Percentiles rank a stretch among this genome's conserved stretches.
These are phyloP conservation scores for Aspergillus sp. DNA, from an alignment of 2,329 filamentous ascomycete genomes.

Conservation along the genomic window DNA sequence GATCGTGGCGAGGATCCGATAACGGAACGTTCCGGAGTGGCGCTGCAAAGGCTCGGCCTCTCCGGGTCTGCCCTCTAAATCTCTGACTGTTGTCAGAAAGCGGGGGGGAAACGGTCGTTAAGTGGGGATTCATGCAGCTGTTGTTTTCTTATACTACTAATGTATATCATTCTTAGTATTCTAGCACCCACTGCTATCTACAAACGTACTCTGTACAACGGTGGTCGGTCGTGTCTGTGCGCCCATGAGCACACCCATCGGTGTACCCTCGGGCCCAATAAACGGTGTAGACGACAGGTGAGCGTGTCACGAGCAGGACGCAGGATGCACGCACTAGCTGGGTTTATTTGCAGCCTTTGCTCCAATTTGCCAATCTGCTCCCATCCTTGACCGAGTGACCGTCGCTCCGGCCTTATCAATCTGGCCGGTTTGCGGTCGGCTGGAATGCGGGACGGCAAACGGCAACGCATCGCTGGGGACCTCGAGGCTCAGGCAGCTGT, in stretches of 20 bases:
- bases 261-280: no score
- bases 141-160: background rate
- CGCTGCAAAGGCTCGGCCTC: background rate
- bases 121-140: background rate
- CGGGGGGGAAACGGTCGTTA: background rate
- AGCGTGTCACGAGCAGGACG: background rate
- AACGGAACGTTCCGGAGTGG: slow-evolving; percentile 21
- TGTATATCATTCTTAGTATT: background rate
- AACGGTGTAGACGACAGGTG: background rate
- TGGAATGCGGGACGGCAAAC: background rate
- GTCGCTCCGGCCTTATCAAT: background rate
- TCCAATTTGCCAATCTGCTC: no score
- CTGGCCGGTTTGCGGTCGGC: background rate
- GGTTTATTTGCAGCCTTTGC: no score
- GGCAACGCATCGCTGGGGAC: no score
- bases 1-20: slow-evolving; percentile 2
- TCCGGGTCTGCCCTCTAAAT: background rate
- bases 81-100: background rate
- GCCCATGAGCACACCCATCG: background rate
- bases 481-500: no score
- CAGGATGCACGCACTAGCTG: background rate
- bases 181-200: background rate
- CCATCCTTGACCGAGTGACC: background rate
- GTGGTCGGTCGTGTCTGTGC: background rate
- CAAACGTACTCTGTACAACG: no score